Conservation (phyloP, 2,329 filamentous ascomycete species). For the Trichothecium roseum region DNA sequence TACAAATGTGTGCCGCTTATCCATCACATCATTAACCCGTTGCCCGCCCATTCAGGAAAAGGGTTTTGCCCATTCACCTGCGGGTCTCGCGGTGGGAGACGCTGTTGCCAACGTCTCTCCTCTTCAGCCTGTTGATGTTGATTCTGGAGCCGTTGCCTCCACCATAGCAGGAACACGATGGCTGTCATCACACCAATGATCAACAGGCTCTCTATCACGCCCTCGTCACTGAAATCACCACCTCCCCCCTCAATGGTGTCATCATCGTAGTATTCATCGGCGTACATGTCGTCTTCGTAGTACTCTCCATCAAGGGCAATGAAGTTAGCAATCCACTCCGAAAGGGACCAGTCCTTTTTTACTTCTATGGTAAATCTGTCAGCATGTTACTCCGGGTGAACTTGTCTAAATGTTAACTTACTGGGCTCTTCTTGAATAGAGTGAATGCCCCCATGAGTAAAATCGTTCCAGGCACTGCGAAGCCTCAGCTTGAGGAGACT, state of each 20-base stretch:
- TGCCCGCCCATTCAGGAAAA: too few relatives aligned
- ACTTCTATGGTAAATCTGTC: conserved; percentile 35
- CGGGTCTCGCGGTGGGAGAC: conserved; percentile 13
- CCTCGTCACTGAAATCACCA: conserved; percentile 58
- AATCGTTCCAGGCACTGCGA: conserved; percentile 86
- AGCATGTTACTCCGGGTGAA: conserved; percentile 15
- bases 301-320: conserved; percentile 57
- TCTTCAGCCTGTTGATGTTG: conserved; percentile 29
- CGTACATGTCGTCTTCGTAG: conserved; percentile 48
- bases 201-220: conserved; percentile 72
- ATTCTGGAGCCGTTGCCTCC: conserved; percentile 61
- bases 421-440: conserved; percentile 83
- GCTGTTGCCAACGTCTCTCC: conserved; percentile 20
- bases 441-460: conserved; percentile 85
- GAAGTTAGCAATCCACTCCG: conserved; percentile 82
- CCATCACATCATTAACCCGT: too few relatives aligned
- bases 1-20: background rate
- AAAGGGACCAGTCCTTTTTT: conserved; percentile 65
- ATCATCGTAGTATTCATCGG: conserved; percentile 37
- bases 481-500: conserved; percentile 76
- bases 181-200: conserved; percentile 70
- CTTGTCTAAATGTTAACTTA: conserved; percentile 31
- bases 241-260: conserved; percentile 44
- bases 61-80: conserved; percentile 1
- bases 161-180: conserved; percentile 71